These are phyloP conservation scores for Camellia sinensis DNA, from an alignment of 148 eudicot genomes.

Conservation along the genomic window DNA sequence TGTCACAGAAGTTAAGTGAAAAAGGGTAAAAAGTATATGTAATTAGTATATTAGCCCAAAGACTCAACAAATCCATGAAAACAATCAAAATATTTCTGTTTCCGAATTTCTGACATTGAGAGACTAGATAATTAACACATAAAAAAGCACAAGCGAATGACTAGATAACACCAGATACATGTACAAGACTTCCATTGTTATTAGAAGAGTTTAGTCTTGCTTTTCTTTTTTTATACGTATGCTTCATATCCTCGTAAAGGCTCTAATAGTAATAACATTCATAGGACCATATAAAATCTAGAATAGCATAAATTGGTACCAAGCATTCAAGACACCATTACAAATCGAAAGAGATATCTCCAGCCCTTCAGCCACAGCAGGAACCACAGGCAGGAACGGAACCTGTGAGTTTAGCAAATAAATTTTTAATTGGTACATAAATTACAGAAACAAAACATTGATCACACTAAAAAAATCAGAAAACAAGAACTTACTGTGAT, in stretches of 20 bases:
- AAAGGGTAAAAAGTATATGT: too few species aligned
- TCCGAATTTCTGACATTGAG: too few species aligned
- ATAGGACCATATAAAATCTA: not conserved
- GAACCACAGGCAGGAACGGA: conserved; percentile 95
- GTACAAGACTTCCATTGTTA: not conserved
- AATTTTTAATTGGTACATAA: not conserved
- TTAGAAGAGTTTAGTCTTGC: too few species aligned
- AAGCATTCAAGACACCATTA: not conserved
- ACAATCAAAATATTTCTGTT: too few species aligned
- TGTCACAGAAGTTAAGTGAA: too few species aligned
- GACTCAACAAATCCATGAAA: too few species aligned
- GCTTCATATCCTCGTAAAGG: too few species aligned
- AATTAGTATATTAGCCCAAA: too few species aligned
- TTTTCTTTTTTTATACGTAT: too few species aligned
- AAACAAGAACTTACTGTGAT: conserved; percentile 64
- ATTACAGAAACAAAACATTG: not conserved
- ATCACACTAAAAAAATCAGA: not conserved
- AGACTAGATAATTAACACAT: too few species aligned
- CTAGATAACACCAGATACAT: not conserved
- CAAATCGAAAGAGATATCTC: conserved; percentile 1
- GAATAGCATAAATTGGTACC: not conserved
- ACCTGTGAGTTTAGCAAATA: conserved; percentile 34
- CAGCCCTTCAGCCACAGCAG: conserved; percentile 54
- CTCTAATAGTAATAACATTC: not conserved
- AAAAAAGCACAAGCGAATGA: too few species aligned